These are phyloP conservation scores for Marasmius fiardii DNA, from an alignment of 1,284 basidiomycete genomes.

Conservation along the genomic window DNA sequence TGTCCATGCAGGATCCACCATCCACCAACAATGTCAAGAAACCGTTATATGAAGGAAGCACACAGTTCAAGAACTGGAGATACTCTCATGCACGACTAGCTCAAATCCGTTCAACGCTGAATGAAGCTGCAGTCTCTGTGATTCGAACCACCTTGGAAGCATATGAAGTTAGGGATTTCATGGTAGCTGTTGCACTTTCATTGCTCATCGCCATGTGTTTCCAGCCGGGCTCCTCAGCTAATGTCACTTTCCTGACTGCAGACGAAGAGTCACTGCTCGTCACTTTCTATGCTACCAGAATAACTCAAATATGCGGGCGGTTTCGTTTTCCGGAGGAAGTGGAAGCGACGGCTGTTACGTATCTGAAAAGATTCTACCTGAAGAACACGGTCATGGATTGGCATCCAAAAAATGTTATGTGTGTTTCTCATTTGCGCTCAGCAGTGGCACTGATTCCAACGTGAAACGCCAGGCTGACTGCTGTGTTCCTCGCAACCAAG, in stretches of 20 bases:
- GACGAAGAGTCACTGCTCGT: conserved; percentile 89
- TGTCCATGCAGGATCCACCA: background rate
- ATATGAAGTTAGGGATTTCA: conserved; percentile 59
- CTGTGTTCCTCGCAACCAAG: conserved; percentile 94
- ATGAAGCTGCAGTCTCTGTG: conserved; percentile 68
- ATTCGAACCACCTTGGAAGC: conserved; percentile 77
- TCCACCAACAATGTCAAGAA: conserved; percentile 19
- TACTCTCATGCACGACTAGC: conserved; percentile 70
- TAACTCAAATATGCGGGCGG: conserved; percentile 80
- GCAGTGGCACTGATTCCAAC: background rate
- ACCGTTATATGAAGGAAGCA: conserved; percentile 76
- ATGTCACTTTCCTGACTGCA: conserved; percentile 71
- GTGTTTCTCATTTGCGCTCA: conserved; percentile 25
- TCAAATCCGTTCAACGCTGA: conserved; percentile 61
- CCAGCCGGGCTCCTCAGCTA: conserved; percentile 65
- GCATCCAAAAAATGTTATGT: conserved; percentile 99
- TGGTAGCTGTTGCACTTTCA: conserved; percentile 5
- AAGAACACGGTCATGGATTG: conserved; percentile 99
- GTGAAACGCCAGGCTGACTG: conserved; percentile 72
- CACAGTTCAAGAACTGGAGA: conserved; percentile 87
- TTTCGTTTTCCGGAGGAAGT: conserved; percentile 91
- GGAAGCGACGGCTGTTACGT: conserved; percentile 88
- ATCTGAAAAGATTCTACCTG: conserved; percentile 96
- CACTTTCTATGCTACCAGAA: conserved; percentile 85
- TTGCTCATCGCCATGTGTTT: conserved; percentile 17